Percentiles rank a stretch among this genome's conserved stretches.
Conservation (phyloP, 257 asterid genomes). For the Capsicum pubescens region DNA sequence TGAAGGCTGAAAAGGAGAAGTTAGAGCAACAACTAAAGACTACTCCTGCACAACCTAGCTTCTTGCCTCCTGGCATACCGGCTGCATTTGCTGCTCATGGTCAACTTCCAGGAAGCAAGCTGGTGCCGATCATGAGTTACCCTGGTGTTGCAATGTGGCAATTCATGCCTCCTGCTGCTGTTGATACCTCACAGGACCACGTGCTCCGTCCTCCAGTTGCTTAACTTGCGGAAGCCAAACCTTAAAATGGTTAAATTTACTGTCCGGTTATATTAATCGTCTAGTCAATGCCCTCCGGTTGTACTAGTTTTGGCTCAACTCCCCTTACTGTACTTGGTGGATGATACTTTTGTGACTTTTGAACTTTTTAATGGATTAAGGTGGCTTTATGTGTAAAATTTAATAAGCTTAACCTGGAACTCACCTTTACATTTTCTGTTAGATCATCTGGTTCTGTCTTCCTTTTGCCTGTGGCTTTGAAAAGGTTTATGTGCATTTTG, state of each 20-base stretch:
- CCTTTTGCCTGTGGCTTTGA: too few relatives aligned
- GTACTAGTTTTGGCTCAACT: constrained; percentile 42
- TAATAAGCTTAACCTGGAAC: constrained; percentile 30
- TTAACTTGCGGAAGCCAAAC: constrained; percentile 43
- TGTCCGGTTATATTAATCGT: constrained; percentile 39
- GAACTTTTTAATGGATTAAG: constrained; percentile 29
- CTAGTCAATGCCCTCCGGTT: constrained; percentile 37
- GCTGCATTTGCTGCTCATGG: constrained; percentile 68
- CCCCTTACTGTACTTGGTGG: constrained; percentile 50
- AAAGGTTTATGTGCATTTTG: too few relatives aligned
- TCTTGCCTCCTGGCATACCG: constrained; percentile 64
- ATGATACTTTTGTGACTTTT: constrained; percentile 33
- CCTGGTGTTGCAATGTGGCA: constrained; percentile 99
- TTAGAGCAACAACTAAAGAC: constrained; percentile 86
- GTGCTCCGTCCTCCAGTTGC: constrained; percentile 98
- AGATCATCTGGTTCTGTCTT: neutral
- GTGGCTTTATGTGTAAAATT: constrained; percentile 44
- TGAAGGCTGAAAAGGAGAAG: constrained; percentile 89
- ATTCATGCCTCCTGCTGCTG: constrained; percentile 97
- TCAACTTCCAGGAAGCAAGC: constrained; percentile 70
- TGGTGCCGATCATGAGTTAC: constrained; percentile 85
- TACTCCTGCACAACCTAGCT: constrained; percentile 59
- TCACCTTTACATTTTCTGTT: neutral
- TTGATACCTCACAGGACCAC: constrained; percentile 97
- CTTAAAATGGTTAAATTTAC: constrained; percentile 29